Percentiles rank a stretch among this genome's conserved stretches.
Conservation (phyloP, 2,329 filamentous ascomycete species). For the Penicillium sp. region DNA sequence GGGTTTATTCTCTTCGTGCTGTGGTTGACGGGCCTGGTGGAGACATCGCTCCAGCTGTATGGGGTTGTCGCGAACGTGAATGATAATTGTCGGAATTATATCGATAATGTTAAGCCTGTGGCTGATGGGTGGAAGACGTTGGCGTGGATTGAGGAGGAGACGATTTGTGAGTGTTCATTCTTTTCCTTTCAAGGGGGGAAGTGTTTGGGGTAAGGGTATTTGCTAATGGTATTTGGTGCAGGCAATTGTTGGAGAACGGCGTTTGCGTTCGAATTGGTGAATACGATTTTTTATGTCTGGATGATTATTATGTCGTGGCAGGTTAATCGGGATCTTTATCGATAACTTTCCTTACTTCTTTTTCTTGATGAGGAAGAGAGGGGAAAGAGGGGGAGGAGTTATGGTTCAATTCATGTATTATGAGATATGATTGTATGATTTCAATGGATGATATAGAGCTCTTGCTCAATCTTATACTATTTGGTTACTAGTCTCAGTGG, state of each 20-base stretch:
- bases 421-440: no score
- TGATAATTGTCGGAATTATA: conserved; percentile 51
- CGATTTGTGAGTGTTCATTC: conserved; percentile 45
- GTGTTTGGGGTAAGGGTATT: no score
- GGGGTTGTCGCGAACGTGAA: conserved; percentile 49
- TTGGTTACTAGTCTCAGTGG: no score
- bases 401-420: no score
- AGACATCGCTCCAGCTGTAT: conserved; percentile 55
- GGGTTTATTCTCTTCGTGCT: conserved; percentile 55
- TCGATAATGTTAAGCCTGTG: conserved; percentile 39
- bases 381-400: no score
- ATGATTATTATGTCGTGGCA: conserved; percentile 57
- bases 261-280: conserved; percentile 57
- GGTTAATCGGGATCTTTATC: conserved; percentile 37
- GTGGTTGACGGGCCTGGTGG: conserved; percentile 55
- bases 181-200: neutral
- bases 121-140: conserved; percentile 49
- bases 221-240: no score
- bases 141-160: conserved; percentile 55
- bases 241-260: conserved; percentile 55
- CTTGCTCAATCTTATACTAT: no score
- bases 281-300: conserved; percentile 56
- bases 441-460: no score
- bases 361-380: no score
- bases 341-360: no score